These are phyloP conservation scores for Auxenochlorella pyrenoidosa DNA, from an alignment of 139 green algal species.

Conservation along the genomic window DNA sequence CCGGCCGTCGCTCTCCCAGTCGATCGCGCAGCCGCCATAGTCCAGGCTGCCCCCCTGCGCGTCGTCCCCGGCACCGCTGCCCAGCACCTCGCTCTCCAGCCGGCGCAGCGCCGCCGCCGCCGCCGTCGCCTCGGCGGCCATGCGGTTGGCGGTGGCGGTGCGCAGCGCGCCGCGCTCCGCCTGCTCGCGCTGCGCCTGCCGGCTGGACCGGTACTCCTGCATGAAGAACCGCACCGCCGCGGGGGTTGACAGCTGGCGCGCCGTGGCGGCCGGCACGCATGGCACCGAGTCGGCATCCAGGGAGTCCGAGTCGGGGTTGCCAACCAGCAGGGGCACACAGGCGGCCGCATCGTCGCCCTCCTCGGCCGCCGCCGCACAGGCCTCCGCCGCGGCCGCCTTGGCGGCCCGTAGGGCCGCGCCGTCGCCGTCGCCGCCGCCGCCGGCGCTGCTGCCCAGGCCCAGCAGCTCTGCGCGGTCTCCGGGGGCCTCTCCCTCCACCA, in stretches of 20 bases:
- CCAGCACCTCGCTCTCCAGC: neutral
- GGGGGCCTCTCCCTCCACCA: neutral
- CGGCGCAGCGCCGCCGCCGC: neutral
- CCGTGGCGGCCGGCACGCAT: conserved; percentile 45
- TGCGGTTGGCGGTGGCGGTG: conserved; percentile 21
- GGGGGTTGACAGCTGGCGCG: conserved; percentile 7
- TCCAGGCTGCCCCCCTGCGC: neutral
- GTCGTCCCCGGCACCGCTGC: neutral
- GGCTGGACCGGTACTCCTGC: neutral
- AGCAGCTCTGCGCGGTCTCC: neutral
- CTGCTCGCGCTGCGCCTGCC: conserved; percentile 40
- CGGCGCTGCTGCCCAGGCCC: too few relatives aligned
- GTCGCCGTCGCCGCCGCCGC: neutral
- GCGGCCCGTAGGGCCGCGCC: neutral
- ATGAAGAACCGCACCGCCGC: conserved; percentile 40
- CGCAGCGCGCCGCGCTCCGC: conserved; percentile 12
- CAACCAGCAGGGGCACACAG: conserved; percentile 39
- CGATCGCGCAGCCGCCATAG: conserved; percentile 13
- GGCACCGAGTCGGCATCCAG: conserved; percentile 54
- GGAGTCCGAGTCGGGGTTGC: conserved; percentile 49
- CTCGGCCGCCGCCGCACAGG: neutral
- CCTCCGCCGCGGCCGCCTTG: neutral
- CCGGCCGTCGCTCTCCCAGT: neutral
- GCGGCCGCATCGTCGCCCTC: neutral
- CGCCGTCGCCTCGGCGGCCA: conserved; percentile 13